Base-by-base conservation (phyloP, 139 green algal genomes). In the Volvox africanus region DNA sequence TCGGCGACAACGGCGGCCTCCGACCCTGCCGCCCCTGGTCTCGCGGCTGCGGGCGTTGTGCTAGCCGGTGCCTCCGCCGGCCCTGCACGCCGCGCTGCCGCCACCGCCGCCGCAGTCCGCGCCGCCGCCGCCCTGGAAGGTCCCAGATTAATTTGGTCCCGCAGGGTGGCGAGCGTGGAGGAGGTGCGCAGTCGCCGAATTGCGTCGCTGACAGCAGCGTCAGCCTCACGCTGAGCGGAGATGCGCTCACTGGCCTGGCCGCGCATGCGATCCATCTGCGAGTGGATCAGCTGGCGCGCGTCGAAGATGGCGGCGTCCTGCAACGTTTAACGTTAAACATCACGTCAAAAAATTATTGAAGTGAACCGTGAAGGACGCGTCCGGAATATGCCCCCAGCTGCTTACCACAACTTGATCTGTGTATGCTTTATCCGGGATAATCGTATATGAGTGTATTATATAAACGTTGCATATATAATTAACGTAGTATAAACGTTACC, bases 251-350 rank as follows among this genome's bases (percentile, higher is more conserved):
- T 55, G n/a, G 88, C 88, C 62, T 55, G 32, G 62, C 65, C 80
- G 61, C 67, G 37, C 78, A 92, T 77, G 24, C 79, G 35, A 67
- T 88, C 88, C 65, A 88, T 0, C 37, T 92, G 78, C 0, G n/a
- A 26, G n/a, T 73, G 62, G 2, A 92, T 87, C 2, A n/a, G 12
- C 62, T 81, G 75, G 22, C 88, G 78, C 6, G 78, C 88, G 68
- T 92, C 75, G 75, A 36, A 85, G 68, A 85, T 85, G 75, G 73
- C 75, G 55, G 86, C 75, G 86, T 90, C 86, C 86, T 90, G 73
- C 37, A 69, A 55, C 44, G n/a, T n/a, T n/a, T n/a, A n/a, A n/a
- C n/a, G n/a, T n/a, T n/a, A 55, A 55, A 55, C 9, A 55, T 55
- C 44, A 55, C 44, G 5, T 14, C 44, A 9, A 55, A 55, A 55